phyloP scores from a whole-genome alignment of 352 stramenopile species.

The Phytopythium chamaehyphon region DNA sequence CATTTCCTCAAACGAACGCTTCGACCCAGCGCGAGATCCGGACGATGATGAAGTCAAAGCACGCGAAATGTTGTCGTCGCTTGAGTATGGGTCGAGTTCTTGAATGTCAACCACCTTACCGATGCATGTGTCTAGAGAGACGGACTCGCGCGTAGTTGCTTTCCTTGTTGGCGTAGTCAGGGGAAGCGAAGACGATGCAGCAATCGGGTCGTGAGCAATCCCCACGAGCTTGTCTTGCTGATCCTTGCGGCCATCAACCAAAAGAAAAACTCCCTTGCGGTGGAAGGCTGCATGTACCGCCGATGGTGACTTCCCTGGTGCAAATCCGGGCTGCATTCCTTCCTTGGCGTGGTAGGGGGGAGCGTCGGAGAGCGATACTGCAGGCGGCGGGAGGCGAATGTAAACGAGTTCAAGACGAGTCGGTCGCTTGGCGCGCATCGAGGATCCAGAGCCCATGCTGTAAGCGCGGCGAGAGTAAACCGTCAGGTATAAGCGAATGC shows the following conservation, averaged over 20 bases:
- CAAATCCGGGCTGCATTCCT: slow-evolving; percentile 80
- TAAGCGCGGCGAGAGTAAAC: slow-evolving; percentile 71
- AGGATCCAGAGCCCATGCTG: slow-evolving; percentile 26
- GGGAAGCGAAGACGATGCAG: slow-evolving; percentile 47
- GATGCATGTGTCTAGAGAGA: slow-evolving; percentile 71
- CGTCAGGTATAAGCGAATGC: slow-evolving; percentile 93
- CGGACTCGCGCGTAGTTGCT: slow-evolving; percentile 65
- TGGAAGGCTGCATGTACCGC: slow-evolving; percentile 78
- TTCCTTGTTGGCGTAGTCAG: slow-evolving; percentile 54
- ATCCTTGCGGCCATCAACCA: slow-evolving; percentile 73
- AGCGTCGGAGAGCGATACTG: slow-evolving; percentile 60
- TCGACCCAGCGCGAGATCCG: slow-evolving; percentile 23
- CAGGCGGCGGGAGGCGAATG: slow-evolving; percentile 76
- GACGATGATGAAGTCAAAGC: slow-evolving; percentile 5
- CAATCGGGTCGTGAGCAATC: slow-evolving; percentile 69
- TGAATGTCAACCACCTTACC: slow-evolving; percentile 84
- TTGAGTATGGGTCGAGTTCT: slow-evolving; percentile 46
- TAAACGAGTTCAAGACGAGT: slow-evolving; percentile 71
- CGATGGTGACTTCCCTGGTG: slow-evolving; percentile 73
- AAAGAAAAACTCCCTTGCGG: slow-evolving; percentile 73
- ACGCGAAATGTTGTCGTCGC: slow-evolving; percentile 10
- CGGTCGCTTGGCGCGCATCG: slow-evolving; percentile 46
- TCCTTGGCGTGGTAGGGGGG: slow-evolving; percentile 85
- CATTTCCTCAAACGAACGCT: slow-evolving; percentile 83
- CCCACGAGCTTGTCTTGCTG: slow-evolving; percentile 75